Conservation (phyloP, 2,329 filamentous ascomycete genomes). For the Alternaria tenuissima region DNA sequence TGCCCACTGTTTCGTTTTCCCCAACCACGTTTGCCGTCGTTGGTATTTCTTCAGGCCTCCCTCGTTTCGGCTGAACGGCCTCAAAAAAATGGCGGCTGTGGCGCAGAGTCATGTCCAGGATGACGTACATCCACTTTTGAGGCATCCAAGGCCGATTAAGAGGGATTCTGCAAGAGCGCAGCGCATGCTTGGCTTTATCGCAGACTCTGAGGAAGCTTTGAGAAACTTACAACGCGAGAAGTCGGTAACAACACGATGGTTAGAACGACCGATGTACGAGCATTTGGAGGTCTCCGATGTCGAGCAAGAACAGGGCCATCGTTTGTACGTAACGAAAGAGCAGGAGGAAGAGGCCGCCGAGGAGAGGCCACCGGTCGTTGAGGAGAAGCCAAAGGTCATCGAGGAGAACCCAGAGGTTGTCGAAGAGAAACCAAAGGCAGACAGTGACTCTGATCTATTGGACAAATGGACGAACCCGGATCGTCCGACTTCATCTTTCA, state of each 20-base stretch:
- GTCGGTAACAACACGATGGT: slow-evolving; percentile 38
- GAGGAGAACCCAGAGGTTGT: neutral
- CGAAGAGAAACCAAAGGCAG: slow-evolving; percentile 3
- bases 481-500: slow-evolving; percentile 26
- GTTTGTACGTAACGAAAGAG: neutral
- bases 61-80: slow-evolving; percentile 13
- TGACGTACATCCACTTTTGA: slow-evolving; percentile 34
- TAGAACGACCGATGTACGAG: slow-evolving; percentile 37
- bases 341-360: neutral
- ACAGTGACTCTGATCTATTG: slow-evolving; percentile 19
- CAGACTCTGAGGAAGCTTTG: slow-evolving; percentile 31
- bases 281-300: slow-evolving; percentile 28
- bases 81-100: slow-evolving; percentile 27
- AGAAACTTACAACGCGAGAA: slow-evolving; percentile 31
- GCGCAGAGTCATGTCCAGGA: slow-evolving; percentile 29
- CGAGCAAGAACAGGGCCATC: slow-evolving; percentile 20
- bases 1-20: slow-evolving; percentile 19
- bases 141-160: slow-evolving; percentile 37
- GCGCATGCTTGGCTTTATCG: slow-evolving; percentile 36
- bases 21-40: slow-evolving; percentile 14
- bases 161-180: slow-evolving; percentile 39
- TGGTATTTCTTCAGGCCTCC: slow-evolving; percentile 12
- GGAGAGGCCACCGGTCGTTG: neutral
- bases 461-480: slow-evolving; percentile 31
- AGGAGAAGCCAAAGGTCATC: slow-evolving; percentile 5